Base-by-base conservation (phyloP, 2,329 filamentous ascomycete genomes). In the Mollisiaceae sp. region DNA sequence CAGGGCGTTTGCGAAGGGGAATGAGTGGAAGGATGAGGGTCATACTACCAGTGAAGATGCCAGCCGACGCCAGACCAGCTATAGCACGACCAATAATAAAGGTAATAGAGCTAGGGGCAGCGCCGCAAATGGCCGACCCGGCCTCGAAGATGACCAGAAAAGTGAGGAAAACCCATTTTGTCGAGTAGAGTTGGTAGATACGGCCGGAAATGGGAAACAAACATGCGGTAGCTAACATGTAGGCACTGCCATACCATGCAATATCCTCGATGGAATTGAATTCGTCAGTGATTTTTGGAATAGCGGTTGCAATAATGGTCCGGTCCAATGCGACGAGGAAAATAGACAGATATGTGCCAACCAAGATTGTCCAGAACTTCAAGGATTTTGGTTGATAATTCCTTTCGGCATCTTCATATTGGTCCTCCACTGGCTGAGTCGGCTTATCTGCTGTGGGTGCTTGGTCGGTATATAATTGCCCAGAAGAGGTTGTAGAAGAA, bases 191-290 rank as follows among this genome's bases (percentile, higher is more conserved):
- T 9, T 73, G 76, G 58, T 76, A 77, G 12, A 77, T 70, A 8
- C 73, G 70, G 6, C 75, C 75, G 38, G 70, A 75, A n/a, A 72
- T 63, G 18, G 71, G 66, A 59, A 73, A 72, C 27, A 72, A 71
- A 9, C 70, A 66, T 39, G 67, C 71, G 38, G 72, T 69, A 54
- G 78, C 78, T 56, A 80, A 71, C 60, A 79, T 66, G 65, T 79
- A 79, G 8, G 77, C 73, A 63, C 74, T 76, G 1, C 77, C 79
- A 64, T 82, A 82, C 81, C 81, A 83, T 38, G 79, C 80, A 6
- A 82, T 76, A 67, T 82, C 80, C 18, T 76, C 73, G 4, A 82
- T 74, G 27, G 78, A 76, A 52, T 79, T 73, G 70, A 79, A 77
- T 8, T 77, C 71, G 64, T 78, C 73, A 0, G 77, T 78, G 39